Conservation (phyloP, 2,329 filamentous ascomycete genomes). For the Venturia nashicola region DNA sequence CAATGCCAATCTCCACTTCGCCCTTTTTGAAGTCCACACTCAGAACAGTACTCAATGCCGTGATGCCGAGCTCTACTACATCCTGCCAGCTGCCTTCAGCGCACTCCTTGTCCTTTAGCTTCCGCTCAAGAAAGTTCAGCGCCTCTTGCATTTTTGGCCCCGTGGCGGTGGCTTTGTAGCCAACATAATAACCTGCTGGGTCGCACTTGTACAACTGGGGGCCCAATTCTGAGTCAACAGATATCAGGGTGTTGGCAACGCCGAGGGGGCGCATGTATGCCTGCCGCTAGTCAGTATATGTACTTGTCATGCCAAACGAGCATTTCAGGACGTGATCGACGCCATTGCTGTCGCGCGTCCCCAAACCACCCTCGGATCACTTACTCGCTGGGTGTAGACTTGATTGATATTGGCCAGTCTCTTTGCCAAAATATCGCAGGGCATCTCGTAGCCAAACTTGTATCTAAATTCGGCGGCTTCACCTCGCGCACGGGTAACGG, state of each 20-base stretch:
- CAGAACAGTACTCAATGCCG: conserved; percentile 85
- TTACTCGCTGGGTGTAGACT: conserved; percentile 93
- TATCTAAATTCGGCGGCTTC: conserved; percentile 97
- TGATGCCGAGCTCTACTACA: conserved; percentile 92
- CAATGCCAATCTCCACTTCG: conserved; percentile 95
- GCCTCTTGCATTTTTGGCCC: conserved; percentile 98
- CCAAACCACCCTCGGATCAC: background rate
- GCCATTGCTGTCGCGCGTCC: background rate
- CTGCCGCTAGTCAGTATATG: conserved; percentile 26
- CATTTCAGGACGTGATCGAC: background rate
- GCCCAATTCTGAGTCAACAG: conserved; percentile 81
- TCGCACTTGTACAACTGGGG: conserved; percentile 98
- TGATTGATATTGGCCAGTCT: conserved; percentile 97
- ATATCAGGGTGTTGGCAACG: conserved; percentile 89
- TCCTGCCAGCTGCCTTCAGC: conserved; percentile 93
- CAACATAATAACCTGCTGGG: conserved; percentile 93
- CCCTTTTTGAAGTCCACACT: conserved; percentile 99
- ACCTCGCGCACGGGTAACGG: conserved; percentile 80
- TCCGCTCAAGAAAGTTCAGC: conserved; percentile 97
- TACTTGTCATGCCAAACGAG: background rate
- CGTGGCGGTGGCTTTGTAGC: conserved; percentile 95
- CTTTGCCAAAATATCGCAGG: conserved; percentile 92
- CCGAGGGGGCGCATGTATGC: conserved; percentile 98
- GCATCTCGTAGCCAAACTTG: conserved; percentile 99
- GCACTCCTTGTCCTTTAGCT: conserved; percentile 96